Evolutionary conservation across 2,329 filamentous ascomycete species (phyloP), one percentile per base, ranked within the genome.

Genomic region (Akanthomyces dipterigenus): DNA sequence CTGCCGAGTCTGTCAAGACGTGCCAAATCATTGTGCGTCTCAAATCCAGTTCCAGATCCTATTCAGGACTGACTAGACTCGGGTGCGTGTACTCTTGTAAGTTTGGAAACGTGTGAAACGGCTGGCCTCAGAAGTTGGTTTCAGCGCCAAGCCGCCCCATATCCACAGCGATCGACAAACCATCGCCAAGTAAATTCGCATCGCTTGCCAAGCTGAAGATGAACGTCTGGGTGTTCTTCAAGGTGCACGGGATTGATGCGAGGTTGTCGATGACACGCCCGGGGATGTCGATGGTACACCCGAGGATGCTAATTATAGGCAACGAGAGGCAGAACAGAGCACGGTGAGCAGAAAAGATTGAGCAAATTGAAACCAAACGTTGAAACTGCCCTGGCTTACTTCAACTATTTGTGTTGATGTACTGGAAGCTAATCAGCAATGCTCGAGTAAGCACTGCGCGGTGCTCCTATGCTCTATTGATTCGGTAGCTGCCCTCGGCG

Each of bases 81-180:
- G 26, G 28, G 3, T 9, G 1, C 5, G 18, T 26, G 26, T n/a
- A 7, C 40, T 22, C 26, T 8, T 18, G 28, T 24, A 24, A 2
- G 28, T 55, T 55, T 46, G 53, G 34, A 55, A 40, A 45, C 16
- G 40, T 5, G 18, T 56, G 54, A 56, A 56, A 56, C 54, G n/a
- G 28, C 20, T 18, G 20, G 42, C n/a, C 20, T 3, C 14, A n/a
- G 4, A 1, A 16, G 28, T 6, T 36, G 40, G 54, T 56, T 56
- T 56, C 54, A 56, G 28, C 43, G 54, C 54, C 54, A 56, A 56
- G 54, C 54, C 28, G 11, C n/a, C 40, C 40, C 40, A 43, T 43
- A 24, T 6, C 51, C 51, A 31, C 51, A 9, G 12, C 8, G 53
- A 55, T 55, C 53, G 38, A 3, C 53, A 20, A 20, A 20, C 4